These are phyloP conservation scores for Murraya koenigii DNA, from an alignment of 345 rosid species.

Conservation along the genomic window DNA sequence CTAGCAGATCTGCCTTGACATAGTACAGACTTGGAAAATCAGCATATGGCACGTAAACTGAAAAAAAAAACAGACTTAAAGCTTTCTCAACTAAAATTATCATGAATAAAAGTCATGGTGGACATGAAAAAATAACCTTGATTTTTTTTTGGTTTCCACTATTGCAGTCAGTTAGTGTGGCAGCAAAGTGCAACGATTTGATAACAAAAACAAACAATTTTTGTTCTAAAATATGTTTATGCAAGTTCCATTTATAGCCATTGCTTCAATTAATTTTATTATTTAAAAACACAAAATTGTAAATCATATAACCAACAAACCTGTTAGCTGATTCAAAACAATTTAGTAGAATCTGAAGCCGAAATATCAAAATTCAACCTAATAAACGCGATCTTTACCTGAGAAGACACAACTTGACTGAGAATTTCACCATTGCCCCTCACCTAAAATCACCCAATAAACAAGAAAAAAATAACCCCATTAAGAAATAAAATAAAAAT, in stretches of 20 bases:
- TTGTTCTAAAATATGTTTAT: not conserved
- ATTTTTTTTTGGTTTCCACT: not conserved
- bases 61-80: not conserved
- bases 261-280: not conserved
- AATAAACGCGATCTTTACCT: conserved; percentile 48
- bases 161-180: not conserved
- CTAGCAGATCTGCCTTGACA: conserved; percentile 82
- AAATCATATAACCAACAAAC: not conserved
- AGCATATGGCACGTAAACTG: not conserved
- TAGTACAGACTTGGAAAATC: conserved; percentile 2
- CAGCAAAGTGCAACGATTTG: not conserved
- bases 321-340: not conserved
- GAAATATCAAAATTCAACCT: not conserved
- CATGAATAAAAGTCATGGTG: not conserved
- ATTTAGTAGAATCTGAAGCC: not conserved
- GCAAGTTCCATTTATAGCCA: not conserved
- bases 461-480: not conserved
- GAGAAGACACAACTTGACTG: conserved; percentile 92
- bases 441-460: conserved; percentile 45
- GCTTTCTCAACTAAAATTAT: not conserved
- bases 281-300: not conserved
- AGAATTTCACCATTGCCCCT: conserved; percentile 82
- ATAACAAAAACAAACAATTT: not conserved
- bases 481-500: not conserved
- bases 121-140: not conserved